phyloP scores from a whole-genome alignment of 805 yeast genomes.

The Nakazawaea wickerhamii region DNA sequence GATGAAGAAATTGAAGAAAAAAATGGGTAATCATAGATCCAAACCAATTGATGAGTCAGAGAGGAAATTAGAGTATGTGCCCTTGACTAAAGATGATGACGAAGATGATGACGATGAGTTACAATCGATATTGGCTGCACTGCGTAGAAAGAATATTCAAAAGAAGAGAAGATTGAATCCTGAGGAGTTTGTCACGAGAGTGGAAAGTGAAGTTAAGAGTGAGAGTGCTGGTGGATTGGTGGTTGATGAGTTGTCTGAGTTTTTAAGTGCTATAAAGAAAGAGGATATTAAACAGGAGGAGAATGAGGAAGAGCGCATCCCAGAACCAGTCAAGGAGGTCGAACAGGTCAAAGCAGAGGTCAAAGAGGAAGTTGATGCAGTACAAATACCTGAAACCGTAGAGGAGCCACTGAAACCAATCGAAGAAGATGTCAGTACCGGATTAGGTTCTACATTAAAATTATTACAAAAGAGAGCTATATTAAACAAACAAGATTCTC shows the following conservation, averaged over 20 bases:
- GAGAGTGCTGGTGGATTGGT: constrained; percentile 18
- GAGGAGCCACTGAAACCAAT: background rate
- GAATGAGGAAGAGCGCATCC: constrained; percentile 25
- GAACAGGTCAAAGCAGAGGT: too few species aligned
- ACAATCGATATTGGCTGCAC: constrained; percentile 22
- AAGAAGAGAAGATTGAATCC: constrained; percentile 16
- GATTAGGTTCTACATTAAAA: constrained; percentile 32
- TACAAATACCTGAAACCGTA: background rate
- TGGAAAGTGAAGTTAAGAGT: constrained; percentile 2
- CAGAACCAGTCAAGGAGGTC: constrained; percentile 14
- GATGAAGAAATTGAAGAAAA: constrained; percentile 24
- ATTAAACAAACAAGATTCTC: constrained; percentile 5
- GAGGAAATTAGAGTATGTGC: constrained; percentile 22
- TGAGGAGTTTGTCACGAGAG: constrained; percentile 19
- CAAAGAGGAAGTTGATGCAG: background rate
- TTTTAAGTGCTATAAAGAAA: constrained; percentile 24
- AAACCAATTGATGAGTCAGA: constrained; percentile 19
- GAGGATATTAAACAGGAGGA: constrained; percentile 20
- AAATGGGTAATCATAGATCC: constrained; percentile 17
- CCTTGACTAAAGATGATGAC: constrained; percentile 22
- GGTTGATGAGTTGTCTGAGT: constrained; percentile 32
- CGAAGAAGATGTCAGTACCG: constrained; percentile 16
- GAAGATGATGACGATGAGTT: constrained; percentile 21
- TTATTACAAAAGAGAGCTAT: constrained; percentile 21
- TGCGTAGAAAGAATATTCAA: constrained; percentile 24